Base-by-base conservation (phyloP, 2,329 filamentous ascomycete genomes). In the Cytospora mali region DNA sequence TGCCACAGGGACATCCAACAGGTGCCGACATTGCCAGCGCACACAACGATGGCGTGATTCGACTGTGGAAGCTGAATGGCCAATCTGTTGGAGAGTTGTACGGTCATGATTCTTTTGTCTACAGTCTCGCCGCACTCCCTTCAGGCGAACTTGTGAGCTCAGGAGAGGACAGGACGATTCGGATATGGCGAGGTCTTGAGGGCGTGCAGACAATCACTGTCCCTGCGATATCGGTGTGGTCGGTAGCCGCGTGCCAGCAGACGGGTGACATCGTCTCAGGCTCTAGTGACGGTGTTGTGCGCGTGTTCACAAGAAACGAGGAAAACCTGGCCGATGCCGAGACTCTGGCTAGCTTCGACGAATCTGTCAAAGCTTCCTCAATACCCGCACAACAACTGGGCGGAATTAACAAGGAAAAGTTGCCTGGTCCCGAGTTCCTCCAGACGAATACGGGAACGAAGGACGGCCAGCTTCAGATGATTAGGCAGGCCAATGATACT, bases 201-300 rank as follows among this genome's bases (percentile, higher is more conserved):
- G 98, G 94, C 73, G 78, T 97, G 52, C 95, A 99, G 75, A 97
- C 94, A 46, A 98, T 99, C 67, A 97, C 94, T 1, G 93, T 97
- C 71, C 95, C 95, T 13, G 95, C 95, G 11, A 96, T 98, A 61
- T 98, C 94, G 0, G 93, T 99, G 6, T 99, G 95, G 95, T 83
- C 87, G 16, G 92, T 99, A 21, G 91, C 93, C n/a, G 90, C 86
- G 13, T 95, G 91, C 71, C 72, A 82, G 0, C 87, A 92, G 66
- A 96, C 86, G 54, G 94, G 95, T 25, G 96, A 99, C 70, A 94
- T 99, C 65, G 92, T 92, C n/a, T 91, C 91, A 3, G 95, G 94
- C 33, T 89, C 94, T 29, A 99, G 94, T 74, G 95, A 99, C 72
- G 88, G 91, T 61, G 79, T 94, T 51, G 88, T 93, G 10, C 88